Evolutionary conservation across 148 eudicot species (phyloP), one percentile per base, ranked within the genome.

Genomic region (Persicaria tinctoria): DNA sequence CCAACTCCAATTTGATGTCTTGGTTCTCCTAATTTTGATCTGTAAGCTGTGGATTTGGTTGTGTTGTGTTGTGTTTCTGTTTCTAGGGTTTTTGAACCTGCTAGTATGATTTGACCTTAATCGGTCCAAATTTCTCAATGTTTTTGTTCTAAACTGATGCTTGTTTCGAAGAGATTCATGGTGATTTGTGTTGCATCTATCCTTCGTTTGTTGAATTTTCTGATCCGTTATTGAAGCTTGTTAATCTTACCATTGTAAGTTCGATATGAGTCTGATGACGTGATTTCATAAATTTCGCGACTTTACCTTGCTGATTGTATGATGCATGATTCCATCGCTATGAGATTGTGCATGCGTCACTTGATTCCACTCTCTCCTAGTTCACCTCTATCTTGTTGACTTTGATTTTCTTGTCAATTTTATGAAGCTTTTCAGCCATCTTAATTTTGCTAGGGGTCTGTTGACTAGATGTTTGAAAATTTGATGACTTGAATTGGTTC

Each of bases 301-400:
- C n/a, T 12, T 9, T 7, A 27, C 9, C 9, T 60, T 60, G 41
- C 44, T 60, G 0, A 60, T 60, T 7, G 14, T 6, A 23, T 23
- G 0, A 2, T 60, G 44, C 20, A 1, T 8, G 18, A 23, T 27
- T 60, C 27, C 13, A 18, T 60, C 41, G 11, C 27, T 60, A 10
- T 14, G 17, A 66, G 44, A 66, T 66, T 66, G 70, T 66, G 70
- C 70, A 66, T 38, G 68, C 11, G 20, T 60, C 68, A 60, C 13
- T 10, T 23, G 4, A 60, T 60, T 60, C 12, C 23, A 60, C 5
- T 5, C 32, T 20, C 59, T 20, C 20, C 27, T 4, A 0, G 17
- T 8, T 57, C 63, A 57, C 20, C 63, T 12, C 8, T 6, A 12
- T 14, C 48, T 12, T 4, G 41, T 32, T 60, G 47, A 66, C 18